Percentiles rank a stretch among this genome's conserved stretches.
Conservation (phyloP, 2,329 filamentous ascomycete species). For the Cadophora luteo-olivacea region DNA sequence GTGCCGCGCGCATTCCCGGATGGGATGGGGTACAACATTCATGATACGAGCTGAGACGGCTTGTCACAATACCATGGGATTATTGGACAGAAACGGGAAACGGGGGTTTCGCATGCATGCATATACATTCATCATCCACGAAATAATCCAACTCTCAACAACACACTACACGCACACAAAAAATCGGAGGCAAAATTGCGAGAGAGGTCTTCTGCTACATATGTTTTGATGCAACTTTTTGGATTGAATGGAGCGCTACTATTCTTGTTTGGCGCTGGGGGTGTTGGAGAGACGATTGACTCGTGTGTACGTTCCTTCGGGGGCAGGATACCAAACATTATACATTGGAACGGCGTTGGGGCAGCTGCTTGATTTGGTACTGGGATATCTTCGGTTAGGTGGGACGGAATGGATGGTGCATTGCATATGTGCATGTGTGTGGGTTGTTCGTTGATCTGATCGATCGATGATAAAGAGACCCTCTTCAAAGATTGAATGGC, state of each 20-base stretch:
- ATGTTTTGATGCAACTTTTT: background rate
- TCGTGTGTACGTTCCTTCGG: background rate
- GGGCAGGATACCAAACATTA: constrained; percentile 2
- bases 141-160: background rate
- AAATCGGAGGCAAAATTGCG: background rate
- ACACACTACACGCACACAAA: background rate
- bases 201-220: background rate
- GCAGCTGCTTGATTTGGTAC: constrained; percentile 3
- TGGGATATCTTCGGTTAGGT: background rate
- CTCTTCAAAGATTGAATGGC: constrained; percentile 5
- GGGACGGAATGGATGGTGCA: constrained; percentile 16
- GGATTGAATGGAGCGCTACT: background rate
- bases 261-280: constrained; percentile 21
- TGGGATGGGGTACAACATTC: background rate
- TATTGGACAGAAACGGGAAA: background rate
- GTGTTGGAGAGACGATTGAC: background rate
- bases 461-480: constrained; percentile 9
- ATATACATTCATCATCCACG: constrained; percentile 11
- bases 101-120: background rate
- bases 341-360: constrained; percentile 30
- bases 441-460: background rate
- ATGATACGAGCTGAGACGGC: background rate
- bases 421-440: constrained; percentile 19
- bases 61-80: constrained; percentile 10
- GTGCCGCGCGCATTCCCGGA: background rate